Conservation (phyloP, 495 filamentous ascomycete genomes). For the Penicillium subrubescens region DNA sequence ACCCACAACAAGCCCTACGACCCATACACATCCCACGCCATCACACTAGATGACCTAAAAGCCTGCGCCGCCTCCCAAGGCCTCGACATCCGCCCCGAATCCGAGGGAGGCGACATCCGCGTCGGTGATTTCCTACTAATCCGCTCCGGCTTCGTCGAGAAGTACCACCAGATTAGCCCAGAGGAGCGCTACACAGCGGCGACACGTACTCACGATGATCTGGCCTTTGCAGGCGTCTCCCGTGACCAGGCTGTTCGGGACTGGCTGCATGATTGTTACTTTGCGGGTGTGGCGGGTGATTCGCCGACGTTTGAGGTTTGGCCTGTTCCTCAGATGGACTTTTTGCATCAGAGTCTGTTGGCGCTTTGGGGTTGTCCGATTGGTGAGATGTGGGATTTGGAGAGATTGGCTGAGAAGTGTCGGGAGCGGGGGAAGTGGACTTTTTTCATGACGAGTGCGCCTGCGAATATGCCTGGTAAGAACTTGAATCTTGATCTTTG, state of each 20-base stretch:
- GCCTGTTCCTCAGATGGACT: conserved; percentile 50
- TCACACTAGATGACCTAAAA: conserved; percentile 59
- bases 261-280: conserved; percentile 69
- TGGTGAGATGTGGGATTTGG: conserved; percentile 64
- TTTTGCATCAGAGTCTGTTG: conserved; percentile 64
- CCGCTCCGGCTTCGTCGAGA: conserved; percentile 64
- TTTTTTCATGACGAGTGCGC: conserved; percentile 67
- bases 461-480: conserved; percentile 56
- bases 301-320: conserved; percentile 63
- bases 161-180: conserved; percentile 47
- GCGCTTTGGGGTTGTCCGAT: conserved; percentile 65
- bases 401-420: conserved; percentile 50
- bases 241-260: conserved; percentile 61
- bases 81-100: conserved; percentile 42
- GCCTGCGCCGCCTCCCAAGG: conserved; percentile 56
- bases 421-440: conserved; percentile 58
- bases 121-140: conserved; percentile 69
- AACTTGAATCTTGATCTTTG: not conserved
- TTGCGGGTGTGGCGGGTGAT: conserved; percentile 63
- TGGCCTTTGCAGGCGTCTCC: conserved; percentile 56
- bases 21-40: conserved; percentile 60
- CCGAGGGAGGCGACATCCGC: conserved; percentile 62
- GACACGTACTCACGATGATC: conserved; percentile 45
- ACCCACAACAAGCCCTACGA: conserved; percentile 51
- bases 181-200: conserved; percentile 44